These are phyloP conservation scores for Stentor roeselii DNA, from an alignment of 73 alveolate genomes.

Conservation along the genomic window DNA sequence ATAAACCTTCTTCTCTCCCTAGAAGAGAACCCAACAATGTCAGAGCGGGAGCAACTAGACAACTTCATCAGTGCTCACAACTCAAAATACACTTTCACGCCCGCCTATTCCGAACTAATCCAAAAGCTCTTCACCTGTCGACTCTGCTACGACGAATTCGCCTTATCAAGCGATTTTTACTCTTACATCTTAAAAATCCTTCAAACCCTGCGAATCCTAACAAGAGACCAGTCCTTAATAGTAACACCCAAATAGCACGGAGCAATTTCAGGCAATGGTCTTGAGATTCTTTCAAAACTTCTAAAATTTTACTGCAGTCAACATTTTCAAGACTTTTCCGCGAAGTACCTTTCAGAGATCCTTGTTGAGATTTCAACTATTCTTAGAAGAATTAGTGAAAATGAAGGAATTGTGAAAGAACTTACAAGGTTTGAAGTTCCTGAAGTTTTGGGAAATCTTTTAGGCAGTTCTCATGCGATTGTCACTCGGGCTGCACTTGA, in stretches of 20 bases:
- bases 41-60: slow-evolving; percentile 51
- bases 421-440: slow-evolving; percentile 11
- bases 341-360: slow-evolving; percentile 44
- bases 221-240: slow-evolving; percentile 49
- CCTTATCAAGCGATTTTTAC: slow-evolving; percentile 11
- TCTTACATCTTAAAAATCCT: slow-evolving; percentile 44
- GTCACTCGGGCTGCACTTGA: slow-evolving; percentile 51
- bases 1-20: slow-evolving; percentile 39
- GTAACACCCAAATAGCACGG: slow-evolving; percentile 28
- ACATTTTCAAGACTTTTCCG: slow-evolving; percentile 34
- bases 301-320: background rate
- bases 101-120: slow-evolving; percentile 22
- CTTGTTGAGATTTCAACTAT: slow-evolving; percentile 45
- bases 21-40: slow-evolving; percentile 39
- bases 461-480: slow-evolving; percentile 50
- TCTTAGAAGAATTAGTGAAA: slow-evolving; percentile 25
- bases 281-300: slow-evolving; percentile 35
- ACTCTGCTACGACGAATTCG: slow-evolving; percentile 41
- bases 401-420: background rate
- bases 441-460: slow-evolving; percentile 42
- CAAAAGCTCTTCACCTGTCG: slow-evolving; percentile 39
- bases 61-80: slow-evolving; percentile 45
- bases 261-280: slow-evolving; percentile 43
- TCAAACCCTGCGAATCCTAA: slow-evolving; percentile 49
- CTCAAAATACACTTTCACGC: slow-evolving; percentile 35